Base-by-base conservation (phyloP, 1,284 basidiomycete species). In the Omphalotus olearius region DNA sequence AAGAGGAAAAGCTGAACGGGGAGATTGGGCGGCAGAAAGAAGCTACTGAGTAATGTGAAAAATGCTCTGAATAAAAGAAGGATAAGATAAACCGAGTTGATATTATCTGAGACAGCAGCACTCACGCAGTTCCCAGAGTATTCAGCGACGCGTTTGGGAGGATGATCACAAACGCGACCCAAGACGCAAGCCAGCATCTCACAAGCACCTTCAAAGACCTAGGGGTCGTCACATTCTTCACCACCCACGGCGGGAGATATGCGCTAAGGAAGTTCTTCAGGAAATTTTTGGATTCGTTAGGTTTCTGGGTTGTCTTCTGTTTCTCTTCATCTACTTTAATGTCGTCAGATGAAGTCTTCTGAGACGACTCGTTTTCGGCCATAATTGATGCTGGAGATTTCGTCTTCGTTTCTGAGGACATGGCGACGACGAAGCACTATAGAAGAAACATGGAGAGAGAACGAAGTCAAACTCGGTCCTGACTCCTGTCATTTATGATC, bases 1-100 rank as follows among this genome's bases (percentile, higher is more conserved):
- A 64, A 60, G 20, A 63, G 25, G 26, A 62, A 64, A n/a, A 64
- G 47, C 44, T 65, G 64, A 20, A 64, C 57, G 1, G 64, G 64
- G 6, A 65, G 39, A 26, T 60, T 59, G 1, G 64, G 60, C n/a
- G 64, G 64, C 2, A 65, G 45, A 39, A 65, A 64, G 13, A 65
- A 49, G 39, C 59, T 59, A 0, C 61, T 51, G 4, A 65, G 44
- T 3, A 61, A 10, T 1, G 60, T 44, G 35, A 65, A 64, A 56
- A 64, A 65, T 0, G 54, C 55, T 26, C 63, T 64, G 40, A 16
- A 20, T 6, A 17, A 16, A 45, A 47, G 33, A 13, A 49, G 14
- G 2, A 23, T 23, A 23, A 23, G 23, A 42, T 33, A 36, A 18
- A 10, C 18, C 4, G 2, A 11, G 10, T 40, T 7, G 14, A 18